Percentiles rank a stretch among this genome's conserved stretches.
These are phyloP conservation scores for Metschnikowia bowlesiae DNA, from an alignment of 805 yeast species.

Conservation along the genomic window DNA sequence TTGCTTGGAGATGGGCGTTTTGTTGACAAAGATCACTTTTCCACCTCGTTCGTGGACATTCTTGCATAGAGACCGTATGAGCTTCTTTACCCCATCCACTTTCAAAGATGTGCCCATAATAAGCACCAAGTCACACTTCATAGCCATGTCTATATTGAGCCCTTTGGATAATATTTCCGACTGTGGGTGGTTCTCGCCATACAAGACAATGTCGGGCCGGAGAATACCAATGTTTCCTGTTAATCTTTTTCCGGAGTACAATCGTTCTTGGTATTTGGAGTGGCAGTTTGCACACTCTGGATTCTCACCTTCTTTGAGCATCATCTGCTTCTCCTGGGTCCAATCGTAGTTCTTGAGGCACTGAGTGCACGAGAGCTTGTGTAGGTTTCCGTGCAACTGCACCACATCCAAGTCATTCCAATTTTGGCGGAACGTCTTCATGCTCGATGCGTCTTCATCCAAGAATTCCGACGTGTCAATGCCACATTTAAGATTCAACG, in stretches of 20 bases:
- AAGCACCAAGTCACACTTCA: constrained; percentile 72
- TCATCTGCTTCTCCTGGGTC: constrained; percentile 47
- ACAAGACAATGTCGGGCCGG: constrained; percentile 85
- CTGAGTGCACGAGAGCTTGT: constrained; percentile 67
- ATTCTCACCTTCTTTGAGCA: constrained; percentile 55
- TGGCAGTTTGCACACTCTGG: constrained; percentile 77
- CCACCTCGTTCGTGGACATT: constrained; percentile 79
- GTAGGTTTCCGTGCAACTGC: constrained; percentile 87
- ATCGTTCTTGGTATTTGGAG: constrained; percentile 50
- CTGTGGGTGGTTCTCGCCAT: constrained; percentile 91
- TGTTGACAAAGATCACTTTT: constrained; percentile 69
- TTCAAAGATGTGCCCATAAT: constrained; percentile 90
- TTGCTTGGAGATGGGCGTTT: constrained; percentile 52
- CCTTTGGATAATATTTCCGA: constrained; percentile 76
- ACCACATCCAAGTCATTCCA: constrained; percentile 75
- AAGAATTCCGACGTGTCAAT: constrained; percentile 31
- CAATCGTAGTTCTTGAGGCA: constrained; percentile 61
- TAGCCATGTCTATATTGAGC: constrained; percentile 57
- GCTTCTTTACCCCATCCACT: constrained; percentile 81
- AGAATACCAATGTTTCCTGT: constrained; percentile 69
- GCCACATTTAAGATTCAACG: constrained; percentile 60
- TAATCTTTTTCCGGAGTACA: constrained; percentile 65
- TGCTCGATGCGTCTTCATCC: constrained; percentile 16
- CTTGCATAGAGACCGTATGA: constrained; percentile 66
- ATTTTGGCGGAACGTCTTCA: constrained; percentile 26